Evolutionary conservation across 768 basidiomycete species (phyloP).

Genomic region (Termitomyces titanicus): DNA sequence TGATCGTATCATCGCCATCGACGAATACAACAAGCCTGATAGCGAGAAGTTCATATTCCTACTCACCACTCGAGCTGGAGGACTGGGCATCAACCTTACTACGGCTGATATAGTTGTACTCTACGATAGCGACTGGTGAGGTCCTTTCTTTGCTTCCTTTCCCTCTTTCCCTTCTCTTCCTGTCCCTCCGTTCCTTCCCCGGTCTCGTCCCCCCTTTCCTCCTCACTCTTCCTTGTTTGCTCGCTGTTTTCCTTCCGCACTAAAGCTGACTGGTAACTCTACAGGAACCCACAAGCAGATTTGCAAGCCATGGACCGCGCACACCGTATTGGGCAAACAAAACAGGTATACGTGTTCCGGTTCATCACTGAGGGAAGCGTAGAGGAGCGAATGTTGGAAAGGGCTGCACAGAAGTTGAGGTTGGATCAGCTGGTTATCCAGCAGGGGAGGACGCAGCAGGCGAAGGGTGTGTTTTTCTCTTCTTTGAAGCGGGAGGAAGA

Average conservation of each 20-base stretch:
- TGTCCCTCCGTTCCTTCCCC: neutral
- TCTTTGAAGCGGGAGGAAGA: neutral
- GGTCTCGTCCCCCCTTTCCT: neutral
- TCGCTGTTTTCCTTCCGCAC: too few species aligned
- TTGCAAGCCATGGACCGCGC: constrained; percentile 98
- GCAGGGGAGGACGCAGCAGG: constrained; percentile 81
- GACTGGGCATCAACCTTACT: constrained; percentile 94
- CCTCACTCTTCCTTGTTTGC: neutral
- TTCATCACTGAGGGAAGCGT: constrained; percentile 96
- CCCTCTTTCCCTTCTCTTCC: neutral
- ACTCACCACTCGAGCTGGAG: constrained; percentile 94
- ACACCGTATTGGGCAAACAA: constrained; percentile 94
- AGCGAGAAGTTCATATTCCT: constrained; percentile 97
- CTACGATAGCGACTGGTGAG: constrained; percentile 94
- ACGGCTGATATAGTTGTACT: constrained; percentile 93
- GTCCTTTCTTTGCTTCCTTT: neutral
- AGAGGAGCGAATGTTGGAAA: constrained; percentile 92
- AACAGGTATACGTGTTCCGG: constrained; percentile 96
- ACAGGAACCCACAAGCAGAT: constrained; percentile 97
- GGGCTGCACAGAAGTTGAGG: constrained; percentile 92
- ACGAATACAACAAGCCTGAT: constrained; percentile 94
- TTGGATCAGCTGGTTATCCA: constrained; percentile 97
- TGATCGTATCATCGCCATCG: constrained; percentile 91
- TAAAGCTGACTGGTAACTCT: neutral
- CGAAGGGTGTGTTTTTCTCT: constrained; percentile 53